phyloP scores from a whole-genome alignment of 306 rosid species.

The Prosopis cineraria region DNA sequence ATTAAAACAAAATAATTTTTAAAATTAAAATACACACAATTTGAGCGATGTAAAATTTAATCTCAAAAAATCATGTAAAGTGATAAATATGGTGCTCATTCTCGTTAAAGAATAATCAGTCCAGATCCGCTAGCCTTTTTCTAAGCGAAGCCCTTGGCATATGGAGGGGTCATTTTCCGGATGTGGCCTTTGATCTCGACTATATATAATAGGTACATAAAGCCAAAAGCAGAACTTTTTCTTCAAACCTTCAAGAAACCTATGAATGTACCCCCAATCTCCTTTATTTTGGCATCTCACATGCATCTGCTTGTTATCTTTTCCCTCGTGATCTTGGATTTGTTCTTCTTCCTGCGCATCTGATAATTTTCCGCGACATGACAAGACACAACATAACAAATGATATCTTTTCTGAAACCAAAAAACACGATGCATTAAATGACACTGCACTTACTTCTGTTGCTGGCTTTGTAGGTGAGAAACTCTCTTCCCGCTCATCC shows the following conservation, averaged over 20 bases:
- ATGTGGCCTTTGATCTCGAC: neutral
- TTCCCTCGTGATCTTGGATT: constrained; percentile 41
- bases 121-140: neutral
- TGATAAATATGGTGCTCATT: neutral
- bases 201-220: neutral
- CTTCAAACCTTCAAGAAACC: constrained; percentile 34
- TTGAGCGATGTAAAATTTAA: neutral
- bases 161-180: neutral
- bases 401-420: neutral
- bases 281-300: constrained; percentile 29
- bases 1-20: neutral
- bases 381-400: neutral
- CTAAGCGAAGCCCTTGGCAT: neutral
- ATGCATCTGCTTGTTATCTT: constrained; percentile 26
- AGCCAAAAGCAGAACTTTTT: constrained; percentile 17
- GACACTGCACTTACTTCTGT: neutral
- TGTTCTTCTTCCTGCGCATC: constrained; percentile 26
- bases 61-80: neutral
- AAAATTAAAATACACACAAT: neutral
- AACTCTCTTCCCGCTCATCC: neutral
- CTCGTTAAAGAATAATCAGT: neutral
- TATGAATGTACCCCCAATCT: constrained; percentile 19
- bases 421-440: neutral
- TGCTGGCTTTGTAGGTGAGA: constrained; percentile 1
- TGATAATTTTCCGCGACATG: neutral